Conservation (phyloP, 208 protist species). For the Herpetomonas samuelpessoai region DNA sequence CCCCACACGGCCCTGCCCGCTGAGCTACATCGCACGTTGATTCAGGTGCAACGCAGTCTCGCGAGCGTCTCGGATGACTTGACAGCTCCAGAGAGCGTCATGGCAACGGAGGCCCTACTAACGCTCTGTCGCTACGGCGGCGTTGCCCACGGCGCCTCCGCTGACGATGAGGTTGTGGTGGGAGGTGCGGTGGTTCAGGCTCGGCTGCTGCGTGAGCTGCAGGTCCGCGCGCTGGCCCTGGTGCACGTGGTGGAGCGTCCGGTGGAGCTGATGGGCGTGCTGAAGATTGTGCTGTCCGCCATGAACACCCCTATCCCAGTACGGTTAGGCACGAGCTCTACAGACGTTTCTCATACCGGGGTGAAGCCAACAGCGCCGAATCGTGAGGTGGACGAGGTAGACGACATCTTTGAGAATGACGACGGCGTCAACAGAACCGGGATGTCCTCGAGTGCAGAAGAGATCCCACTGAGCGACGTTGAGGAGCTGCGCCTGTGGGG, state of each 20-base stretch:
- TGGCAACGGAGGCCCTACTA: constrained; percentile 55
- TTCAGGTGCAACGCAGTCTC: constrained; percentile 30
- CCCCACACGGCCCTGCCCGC: constrained; percentile 19
- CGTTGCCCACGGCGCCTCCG: not conserved
- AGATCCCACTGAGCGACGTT: no score
- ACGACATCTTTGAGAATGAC: no score
- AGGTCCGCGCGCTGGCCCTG: constrained; percentile 32
- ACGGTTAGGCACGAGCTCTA: no score
- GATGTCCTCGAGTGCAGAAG: no score
- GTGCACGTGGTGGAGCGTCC: constrained; percentile 40
- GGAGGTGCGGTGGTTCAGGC: constrained; percentile 7
- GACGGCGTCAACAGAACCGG: no score
- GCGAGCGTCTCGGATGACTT: constrained; percentile 28
- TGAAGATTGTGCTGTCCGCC: constrained; percentile 31
- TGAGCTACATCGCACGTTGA: constrained; percentile 18
- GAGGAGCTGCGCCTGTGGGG: constrained; percentile 11
- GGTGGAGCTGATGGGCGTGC: constrained; percentile 51
- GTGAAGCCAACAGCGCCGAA: not conserved
- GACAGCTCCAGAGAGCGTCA: constrained; percentile 35
- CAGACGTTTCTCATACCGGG: no score
- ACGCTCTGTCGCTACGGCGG: constrained; percentile 30
- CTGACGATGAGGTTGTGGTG: not conserved
- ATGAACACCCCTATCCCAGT: no score
- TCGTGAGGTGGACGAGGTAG: no score
- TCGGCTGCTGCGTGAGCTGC: constrained; percentile 38